These are phyloP conservation scores for Leccinum subgranulosum DNA, from an alignment of 768 basidiomycete species.

Conservation along the genomic window DNA sequence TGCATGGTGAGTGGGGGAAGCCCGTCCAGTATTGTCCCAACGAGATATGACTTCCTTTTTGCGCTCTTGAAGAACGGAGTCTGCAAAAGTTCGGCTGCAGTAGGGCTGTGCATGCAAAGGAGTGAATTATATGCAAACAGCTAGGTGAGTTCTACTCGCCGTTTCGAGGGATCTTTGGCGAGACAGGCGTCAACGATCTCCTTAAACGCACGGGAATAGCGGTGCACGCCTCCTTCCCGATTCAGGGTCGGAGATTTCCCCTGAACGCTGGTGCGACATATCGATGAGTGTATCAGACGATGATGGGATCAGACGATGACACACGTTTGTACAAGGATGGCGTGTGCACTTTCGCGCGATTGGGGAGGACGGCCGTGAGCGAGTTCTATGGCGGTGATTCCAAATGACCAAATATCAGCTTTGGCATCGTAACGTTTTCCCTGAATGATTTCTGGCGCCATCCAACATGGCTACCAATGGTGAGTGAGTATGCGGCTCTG, in stretches of 20 bases:
- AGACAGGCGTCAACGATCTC: slow-evolving; percentile 83
- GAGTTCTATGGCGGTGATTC: slow-evolving; percentile 91
- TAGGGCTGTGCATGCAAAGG: slow-evolving; percentile 51
- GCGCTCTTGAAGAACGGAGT: slow-evolving; percentile 76
- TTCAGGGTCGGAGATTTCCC: slow-evolving; percentile 77
- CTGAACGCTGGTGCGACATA: slow-evolving; percentile 49
- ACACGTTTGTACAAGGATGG: slow-evolving; percentile 73
- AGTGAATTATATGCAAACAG: neutral
- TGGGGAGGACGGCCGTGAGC: slow-evolving; percentile 86
- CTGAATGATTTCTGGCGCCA: slow-evolving; percentile 92
- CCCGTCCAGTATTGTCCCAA: slow-evolving; percentile 69
- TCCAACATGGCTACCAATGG: slow-evolving; percentile 76
- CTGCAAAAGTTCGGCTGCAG: slow-evolving; percentile 72
- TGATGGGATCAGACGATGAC: slow-evolving; percentile 11
- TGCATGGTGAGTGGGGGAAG: slow-evolving; percentile 71
- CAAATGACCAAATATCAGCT: slow-evolving; percentile 96
- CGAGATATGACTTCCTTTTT: slow-evolving; percentile 77
- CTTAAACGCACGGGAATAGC: slow-evolving; percentile 78
- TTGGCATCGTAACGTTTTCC: slow-evolving; percentile 80
- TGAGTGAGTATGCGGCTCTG: neutral
- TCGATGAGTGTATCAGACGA: neutral
- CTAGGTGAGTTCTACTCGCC: slow-evolving; percentile 40
- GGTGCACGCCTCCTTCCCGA: slow-evolving; percentile 64
- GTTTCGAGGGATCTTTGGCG: slow-evolving; percentile 75
- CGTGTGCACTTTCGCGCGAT: slow-evolving; percentile 69